Evolutionary conservation across 768 basidiomycete genomes (phyloP), one percentile per base, ranked within the genome.

Genomic region (Boletellus ananiceps): DNA sequence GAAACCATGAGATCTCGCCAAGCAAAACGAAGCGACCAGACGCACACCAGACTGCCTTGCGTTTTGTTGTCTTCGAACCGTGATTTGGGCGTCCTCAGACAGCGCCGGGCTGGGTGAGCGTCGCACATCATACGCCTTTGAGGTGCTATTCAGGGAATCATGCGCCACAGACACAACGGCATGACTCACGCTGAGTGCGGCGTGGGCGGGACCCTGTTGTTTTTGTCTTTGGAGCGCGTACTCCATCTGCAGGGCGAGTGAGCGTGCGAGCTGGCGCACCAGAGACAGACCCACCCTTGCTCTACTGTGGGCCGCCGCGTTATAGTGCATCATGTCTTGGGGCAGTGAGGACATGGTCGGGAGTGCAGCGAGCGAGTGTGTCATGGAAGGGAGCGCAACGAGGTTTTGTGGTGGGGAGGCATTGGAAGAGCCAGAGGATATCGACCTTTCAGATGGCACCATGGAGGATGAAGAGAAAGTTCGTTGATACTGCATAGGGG

Each of bases 71-170:
- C 68, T 57, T 48, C 66, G 61, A 19, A 68, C 57, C 0, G 68
- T 69, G 46, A 68, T 68, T 23, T 57, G 68, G 15, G 59, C 47
- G 5, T 68, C 66, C 42, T 68, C 66, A n/a, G 50, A 49, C 45
- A 63, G 16, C 9, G 64, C 62, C 18, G 66, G 68, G 47, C 66
- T 68, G 25, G 66, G 66, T 37, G 66, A 62, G 40, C 66, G 66
- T 37, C 61, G 58, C 43, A 55, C 25, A 14, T 69, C 64, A 13
- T 67, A 63, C 14, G 61, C 57, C 68, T 67, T 40, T 50, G 25
- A 12, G 4, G 34, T 38, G 5, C 18, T 15, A 34, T 27, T 53
- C 32, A 51, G 49, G 3, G 16, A 15, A 25, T 25, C 42, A 12
- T 11, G 34, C 40, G 40, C 48, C 50, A 58, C 48, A 1, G 18